Percentiles rank a stretch among this genome's conserved stretches.
These are phyloP conservation scores for Inga leiocalycina DNA, from an alignment of 306 rosid species.

Conservation along the genomic window DNA sequence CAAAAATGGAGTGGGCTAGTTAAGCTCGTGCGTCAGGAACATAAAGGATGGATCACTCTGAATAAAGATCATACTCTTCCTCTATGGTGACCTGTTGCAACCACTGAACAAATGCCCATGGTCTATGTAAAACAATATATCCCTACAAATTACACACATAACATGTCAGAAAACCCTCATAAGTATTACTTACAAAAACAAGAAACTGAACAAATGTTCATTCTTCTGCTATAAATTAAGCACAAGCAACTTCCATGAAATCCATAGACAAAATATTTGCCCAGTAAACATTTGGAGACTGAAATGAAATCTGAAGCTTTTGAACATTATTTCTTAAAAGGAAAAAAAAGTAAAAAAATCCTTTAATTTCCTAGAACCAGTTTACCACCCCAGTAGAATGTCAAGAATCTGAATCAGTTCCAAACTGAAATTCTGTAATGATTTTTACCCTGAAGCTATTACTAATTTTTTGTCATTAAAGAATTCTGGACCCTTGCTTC, in stretches of 20 bases:
- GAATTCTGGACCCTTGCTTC: neutral
- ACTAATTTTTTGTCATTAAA: constrained; percentile 17
- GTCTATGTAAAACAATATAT: constrained; percentile 87
- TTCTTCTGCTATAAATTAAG: neutral
- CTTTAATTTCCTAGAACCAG: neutral
- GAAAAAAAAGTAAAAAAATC: neutral
- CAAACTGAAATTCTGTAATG: constrained; percentile 14
- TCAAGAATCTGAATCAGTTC: constrained; percentile 5
- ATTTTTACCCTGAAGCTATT: constrained; percentile 7
- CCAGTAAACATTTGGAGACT: constrained; percentile 5
- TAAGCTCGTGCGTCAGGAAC: neutral
- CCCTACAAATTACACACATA: constrained; percentile 57
- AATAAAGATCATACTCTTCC: constrained; percentile 75
- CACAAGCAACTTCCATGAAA: constrained; percentile 1
- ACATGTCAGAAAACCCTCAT: constrained; percentile 24
- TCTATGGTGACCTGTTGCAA: constrained; percentile 75
- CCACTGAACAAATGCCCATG: constrained; percentile 99
- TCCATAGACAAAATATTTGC: constrained; percentile 5
- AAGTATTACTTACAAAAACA: constrained; percentile 12
- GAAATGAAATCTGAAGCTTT: neutral
- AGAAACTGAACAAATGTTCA: neutral
- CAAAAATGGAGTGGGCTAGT: constrained; percentile 32
- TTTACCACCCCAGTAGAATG: neutral
- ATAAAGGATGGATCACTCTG: constrained; percentile 27
- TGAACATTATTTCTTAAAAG: neutral